These are phyloP conservation scores for Punica granatum DNA, from an alignment of 345 rosid genomes.

Conservation along the genomic window DNA sequence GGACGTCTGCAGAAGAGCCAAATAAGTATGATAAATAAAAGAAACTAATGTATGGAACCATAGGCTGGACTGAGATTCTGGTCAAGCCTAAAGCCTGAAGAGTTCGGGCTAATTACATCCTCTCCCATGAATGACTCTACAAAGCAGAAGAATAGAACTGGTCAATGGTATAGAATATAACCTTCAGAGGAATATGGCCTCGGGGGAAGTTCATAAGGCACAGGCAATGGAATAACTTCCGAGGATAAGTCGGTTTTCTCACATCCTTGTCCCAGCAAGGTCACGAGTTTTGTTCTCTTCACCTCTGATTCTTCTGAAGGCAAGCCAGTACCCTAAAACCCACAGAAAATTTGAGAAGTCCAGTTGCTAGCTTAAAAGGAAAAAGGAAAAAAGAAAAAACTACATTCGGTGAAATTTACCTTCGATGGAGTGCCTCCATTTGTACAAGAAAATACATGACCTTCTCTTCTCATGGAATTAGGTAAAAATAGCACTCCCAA, in stretches of 20 bases:
- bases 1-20: conserved; percentile 45
- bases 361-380: not conserved
- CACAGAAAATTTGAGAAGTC: not conserved
- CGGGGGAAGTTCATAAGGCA: conserved; percentile 85
- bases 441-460: conserved; percentile 56
- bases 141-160: not conserved
- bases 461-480: conserved; percentile 18
- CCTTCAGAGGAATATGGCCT: conserved; percentile 66
- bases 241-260: conserved; percentile 19
- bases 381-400: not conserved
- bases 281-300: conserved; percentile 43
- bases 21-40: not conserved
- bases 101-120: not conserved
- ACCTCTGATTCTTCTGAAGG: conserved; percentile 15
- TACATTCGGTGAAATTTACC: conserved; percentile 21
- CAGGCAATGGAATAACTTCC: conserved; percentile 51
- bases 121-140: not conserved
- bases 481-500: conserved; percentile 85
- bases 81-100: not conserved
- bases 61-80: not conserved
- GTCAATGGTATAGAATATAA: conserved; percentile 10
- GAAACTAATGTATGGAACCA: not conserved
- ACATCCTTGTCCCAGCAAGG: conserved; percentile 55
- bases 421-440: conserved; percentile 16
- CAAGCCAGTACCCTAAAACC: conserved; percentile 19